Base-by-base conservation (phyloP, 495 filamentous ascomycete genomes). In the Neohortaea acidophila region DNA sequence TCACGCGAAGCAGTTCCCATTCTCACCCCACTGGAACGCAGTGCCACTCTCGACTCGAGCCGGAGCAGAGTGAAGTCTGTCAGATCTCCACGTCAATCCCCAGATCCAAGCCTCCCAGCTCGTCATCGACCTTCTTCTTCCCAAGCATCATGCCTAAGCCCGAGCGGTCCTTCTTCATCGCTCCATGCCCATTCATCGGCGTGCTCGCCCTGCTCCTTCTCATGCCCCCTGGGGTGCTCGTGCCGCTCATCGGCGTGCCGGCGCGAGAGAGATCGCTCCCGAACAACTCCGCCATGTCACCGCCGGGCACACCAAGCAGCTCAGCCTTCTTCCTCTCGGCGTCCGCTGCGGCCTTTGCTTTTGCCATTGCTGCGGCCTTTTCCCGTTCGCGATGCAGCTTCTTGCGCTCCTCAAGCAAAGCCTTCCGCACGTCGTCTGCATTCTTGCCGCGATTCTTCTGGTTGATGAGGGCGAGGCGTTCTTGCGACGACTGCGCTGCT, bases 341-440 rank as follows among this genome's bases (percentile, higher is more conserved):
- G 5, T 48, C 32, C 33, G 60, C 14, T 52, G 44, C 17, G 54
- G 6, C 46, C 48, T 55, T 68, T 54, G 33, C 73, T 24, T 36
- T 34, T 19, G 36, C 31, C 19, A 27, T 43, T 6, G 35, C 26
- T 12, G 31, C 33, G 21, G 27, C 38, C 3, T 19, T 23, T 23
- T 36, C 69, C 24, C 42, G 47, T 25, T 26, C 41, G 1, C 25
- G 17, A 20, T 38, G 21, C 12, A 48, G 24, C 17, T 48, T 40
- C 9, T 43, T 39, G 12, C 76, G 67, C 63, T 96, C 87, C 44
- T 72, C 73, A 17, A 89, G 60, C 56, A 92, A 81, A 4, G 86
- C 85, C 56, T 79, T 77, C 35, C 86, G 82, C 6, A 92, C 75
- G 15, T 78, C 73, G 47, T 91, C 80, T 12, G 71, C 66, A 51